A percentile compares a stretch with the other conserved stretches of the same genome.
Evolutionary conservation across 2,329 filamentous ascomycete genomes (phyloP).

Genomic region (Talaromyces sp.): DNA sequence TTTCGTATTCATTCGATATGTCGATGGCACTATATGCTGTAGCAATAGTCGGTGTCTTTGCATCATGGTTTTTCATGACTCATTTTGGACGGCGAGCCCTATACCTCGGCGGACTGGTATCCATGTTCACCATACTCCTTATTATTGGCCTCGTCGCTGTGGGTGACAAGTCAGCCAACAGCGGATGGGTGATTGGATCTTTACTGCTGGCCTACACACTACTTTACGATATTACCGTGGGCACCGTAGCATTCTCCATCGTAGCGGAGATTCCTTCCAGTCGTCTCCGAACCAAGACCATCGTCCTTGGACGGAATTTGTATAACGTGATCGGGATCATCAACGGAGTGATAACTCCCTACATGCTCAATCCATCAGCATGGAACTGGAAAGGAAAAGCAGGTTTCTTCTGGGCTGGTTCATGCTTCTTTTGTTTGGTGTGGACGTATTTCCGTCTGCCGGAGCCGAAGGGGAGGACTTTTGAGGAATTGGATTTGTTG

Average conservation of each 20-base stretch:
- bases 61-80: constrained; percentile 77
- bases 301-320: constrained; percentile 76
- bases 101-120: constrained; percentile 73
- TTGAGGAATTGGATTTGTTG: constrained; percentile 79
- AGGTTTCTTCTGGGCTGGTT: constrained; percentile 82
- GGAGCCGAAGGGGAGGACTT: constrained; percentile 74
- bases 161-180: constrained; percentile 53
- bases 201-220: constrained; percentile 82
- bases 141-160: constrained; percentile 80
- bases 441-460: constrained; percentile 80
- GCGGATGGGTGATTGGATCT: constrained; percentile 64
- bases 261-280: constrained; percentile 80
- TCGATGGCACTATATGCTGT: constrained; percentile 58
- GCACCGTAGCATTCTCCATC: constrained; percentile 84
- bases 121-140: constrained; percentile 71
- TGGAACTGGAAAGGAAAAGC: constrained; percentile 88
- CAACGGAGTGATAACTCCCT: constrained; percentile 76
- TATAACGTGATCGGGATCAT: constrained; percentile 81
- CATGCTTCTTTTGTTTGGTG: constrained; percentile 74
- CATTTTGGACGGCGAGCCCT: constrained; percentile 70
- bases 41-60: constrained; percentile 75
- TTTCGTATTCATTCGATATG: constrained; percentile 51
- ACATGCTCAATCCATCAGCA: constrained; percentile 82
- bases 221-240: constrained; percentile 80
- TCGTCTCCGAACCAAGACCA: constrained; percentile 83